Percentiles rank a stretch among this genome's conserved stretches.
phyloP scores from a whole-genome alignment of 106 monocot species.

The Vanilla planifolia region DNA sequence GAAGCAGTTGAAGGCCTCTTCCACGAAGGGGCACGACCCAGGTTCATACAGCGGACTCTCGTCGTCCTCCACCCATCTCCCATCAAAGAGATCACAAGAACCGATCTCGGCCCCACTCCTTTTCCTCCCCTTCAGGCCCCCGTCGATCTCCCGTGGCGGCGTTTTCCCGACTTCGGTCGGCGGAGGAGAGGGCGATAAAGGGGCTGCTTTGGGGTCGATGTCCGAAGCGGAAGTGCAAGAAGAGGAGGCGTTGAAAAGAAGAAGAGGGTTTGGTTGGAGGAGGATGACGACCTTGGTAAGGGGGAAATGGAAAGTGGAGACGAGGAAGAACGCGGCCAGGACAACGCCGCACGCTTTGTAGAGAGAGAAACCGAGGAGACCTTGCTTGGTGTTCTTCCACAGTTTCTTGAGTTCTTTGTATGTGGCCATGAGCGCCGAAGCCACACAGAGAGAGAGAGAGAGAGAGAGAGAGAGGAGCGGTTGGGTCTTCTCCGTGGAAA shows the following conservation, averaged over 20 bases:
- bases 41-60: slow-evolving; percentile 8
- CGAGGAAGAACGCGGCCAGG: slow-evolving; percentile 1
- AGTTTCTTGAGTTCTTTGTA: slow-evolving; percentile 6
- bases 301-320: neutral
- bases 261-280: neutral
- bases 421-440: neutral
- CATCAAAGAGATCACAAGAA: slow-evolving; percentile 25
- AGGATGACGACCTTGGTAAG: neutral
- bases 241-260: neutral
- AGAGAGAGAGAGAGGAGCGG: neutral
- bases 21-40: slow-evolving; percentile 45
- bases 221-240: neutral
- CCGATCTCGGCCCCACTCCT: neutral
- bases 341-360: neutral
- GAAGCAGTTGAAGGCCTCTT: slow-evolving; percentile 40
- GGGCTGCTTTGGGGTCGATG: neutral
- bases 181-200: neutral
- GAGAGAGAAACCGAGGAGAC: neutral
- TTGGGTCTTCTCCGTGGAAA: too few relatives aligned
- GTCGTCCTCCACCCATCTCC: slow-evolving; percentile 31
- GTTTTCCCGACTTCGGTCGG: neutral
- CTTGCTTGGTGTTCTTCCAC: neutral
- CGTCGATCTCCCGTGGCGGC: neutral
- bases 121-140: neutral
- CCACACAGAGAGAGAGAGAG: neutral